phyloP scores from a whole-genome alignment of 805 yeast genomes.

The Geotrichum ghanense region DNA sequence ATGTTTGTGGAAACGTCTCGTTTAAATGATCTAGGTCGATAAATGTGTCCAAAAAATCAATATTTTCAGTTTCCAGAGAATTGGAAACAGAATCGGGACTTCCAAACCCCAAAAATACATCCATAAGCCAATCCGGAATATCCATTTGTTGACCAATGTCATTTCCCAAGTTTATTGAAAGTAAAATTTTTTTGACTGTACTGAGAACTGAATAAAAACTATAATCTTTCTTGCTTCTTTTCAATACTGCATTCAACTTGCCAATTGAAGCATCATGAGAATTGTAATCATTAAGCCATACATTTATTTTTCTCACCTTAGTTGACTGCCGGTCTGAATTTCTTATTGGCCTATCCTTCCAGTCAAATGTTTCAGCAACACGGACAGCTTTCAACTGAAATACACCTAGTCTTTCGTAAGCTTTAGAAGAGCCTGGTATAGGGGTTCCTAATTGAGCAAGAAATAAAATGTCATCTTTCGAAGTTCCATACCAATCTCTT shows the following conservation, averaged over 20 bases:
- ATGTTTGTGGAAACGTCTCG: conserved; percentile 13
- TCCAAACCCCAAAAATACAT: conserved; percentile 26
- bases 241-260: conserved; percentile 21
- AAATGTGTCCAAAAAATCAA: conserved; percentile 20
- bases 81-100: conserved; percentile 13
- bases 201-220: conserved; percentile 17
- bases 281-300: conserved; percentile 12
- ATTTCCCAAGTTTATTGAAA: not conserved
- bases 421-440: conserved; percentile 5
- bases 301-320: conserved; percentile 2
- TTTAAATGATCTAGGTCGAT: conserved; percentile 15
- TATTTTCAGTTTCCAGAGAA: conserved; percentile 8
- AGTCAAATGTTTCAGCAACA: conserved; percentile 19
- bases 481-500: conserved; percentile 22
- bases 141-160: conserved; percentile 4
- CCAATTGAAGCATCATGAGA: conserved; percentile 8
- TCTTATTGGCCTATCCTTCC: conserved; percentile 9
- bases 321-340: not conserved
- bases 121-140: conserved; percentile 28
- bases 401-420: conserved; percentile 16
- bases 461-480: conserved; percentile 19
- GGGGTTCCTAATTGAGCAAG: conserved; percentile 15
- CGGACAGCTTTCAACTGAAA: conserved; percentile 17
- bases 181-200: conserved; percentile 4
- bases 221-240: conserved; percentile 15